Evolutionary conservation across 176 grass and related monocot genomes (phyloP), one percentile per base, ranked within the genome.

Genomic region (Olyra latifolia): DNA sequence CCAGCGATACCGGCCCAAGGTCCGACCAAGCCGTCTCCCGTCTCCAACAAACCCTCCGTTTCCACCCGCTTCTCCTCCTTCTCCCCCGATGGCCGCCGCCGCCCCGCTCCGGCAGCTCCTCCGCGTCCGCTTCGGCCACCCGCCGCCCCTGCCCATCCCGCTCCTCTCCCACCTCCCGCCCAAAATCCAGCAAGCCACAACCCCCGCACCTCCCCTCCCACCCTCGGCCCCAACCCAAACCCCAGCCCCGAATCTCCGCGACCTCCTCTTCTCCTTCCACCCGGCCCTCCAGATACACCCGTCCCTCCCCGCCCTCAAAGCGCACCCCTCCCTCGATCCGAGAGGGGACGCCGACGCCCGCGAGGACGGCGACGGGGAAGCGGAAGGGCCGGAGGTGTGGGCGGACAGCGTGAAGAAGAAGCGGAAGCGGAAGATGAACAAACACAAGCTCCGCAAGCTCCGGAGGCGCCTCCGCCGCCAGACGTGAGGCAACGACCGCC

Each of bases 331-430:
- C 30, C 79, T 84, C 14, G 77, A 72, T 43, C 87, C 62, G 56
- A 44, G 53, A 47, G 65, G 17, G 35, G 68, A 39, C 43, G 77
- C 8, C 0, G 69, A n/a, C 20, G 56, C 45, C 42, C 65, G 71
- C 0, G 61, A 65, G 43, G 91, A 68, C 61, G 83, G 19, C 2
- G 66, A 16, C 20, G 40, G 23, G 14, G 84, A 83, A 5, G 75
- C 30, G 0, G 61, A 27, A 0, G 54, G 12, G 6, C 20, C 80
- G 20, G 83, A 84, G 69, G 80, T 98, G 82, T 90, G 95, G 87
- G 95, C 95, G 5, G 95, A 98, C 72, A 98, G 95, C 86, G 95
- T 98, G 55, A 98, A 98, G 90, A 98, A 98, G 92, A 98, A 94
- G 92, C 86, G 95, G 13, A 98, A 94, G 92, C 91, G 78, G 56